A percentile compares a stretch with the other conserved stretches of the same genome.
These are phyloP conservation scores for Fusarium stilboides DNA, from an alignment of 2,329 filamentous ascomycete genomes.

Conservation along the genomic window DNA sequence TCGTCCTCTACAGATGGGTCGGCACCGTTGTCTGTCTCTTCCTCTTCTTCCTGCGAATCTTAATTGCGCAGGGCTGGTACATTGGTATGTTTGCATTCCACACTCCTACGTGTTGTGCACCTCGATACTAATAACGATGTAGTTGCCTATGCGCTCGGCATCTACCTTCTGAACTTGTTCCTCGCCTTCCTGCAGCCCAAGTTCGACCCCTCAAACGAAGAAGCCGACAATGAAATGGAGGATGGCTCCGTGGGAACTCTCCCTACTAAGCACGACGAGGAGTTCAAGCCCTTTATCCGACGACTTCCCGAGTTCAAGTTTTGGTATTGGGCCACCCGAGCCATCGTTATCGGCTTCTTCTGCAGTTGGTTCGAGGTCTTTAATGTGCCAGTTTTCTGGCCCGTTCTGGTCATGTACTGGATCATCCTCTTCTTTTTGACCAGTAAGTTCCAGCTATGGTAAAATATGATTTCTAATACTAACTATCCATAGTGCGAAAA, in stretches of 20 bases:
- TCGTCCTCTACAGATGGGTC: constrained; percentile 89
- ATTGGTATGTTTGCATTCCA: constrained; percentile 75
- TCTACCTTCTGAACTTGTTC: constrained; percentile 99
- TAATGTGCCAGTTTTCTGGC: constrained; percentile 99
- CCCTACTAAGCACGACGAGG: constrained; percentile 95
- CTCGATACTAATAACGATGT: constrained; percentile 28
- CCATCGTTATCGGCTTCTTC: constrained; percentile 84
- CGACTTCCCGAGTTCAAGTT: constrained; percentile 99
- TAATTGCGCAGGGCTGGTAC: constrained; percentile 97
- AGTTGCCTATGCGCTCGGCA: constrained; percentile 98
- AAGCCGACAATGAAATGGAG: constrained; percentile 94
- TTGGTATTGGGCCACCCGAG: constrained; percentile 96
- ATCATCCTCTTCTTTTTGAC: constrained; percentile 95
- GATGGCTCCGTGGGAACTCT: constrained; percentile 86
- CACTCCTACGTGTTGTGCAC: neutral
- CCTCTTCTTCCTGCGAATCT: constrained; percentile 89
- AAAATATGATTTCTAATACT: constrained; percentile 1
- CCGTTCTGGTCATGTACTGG: constrained; percentile 98
- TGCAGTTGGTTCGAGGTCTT: constrained; percentile 97
- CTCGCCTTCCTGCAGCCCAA: constrained; percentile 98
- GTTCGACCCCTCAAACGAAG: constrained; percentile 96
- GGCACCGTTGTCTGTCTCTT: constrained; percentile 83
- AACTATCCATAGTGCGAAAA: constrained; percentile 81
- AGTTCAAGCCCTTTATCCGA: constrained; percentile 97
- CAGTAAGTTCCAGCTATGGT: constrained; percentile 73